phyloP scores from a whole-genome alignment of 768 basidiomycete genomes.

The Butyriboletus loyo region DNA sequence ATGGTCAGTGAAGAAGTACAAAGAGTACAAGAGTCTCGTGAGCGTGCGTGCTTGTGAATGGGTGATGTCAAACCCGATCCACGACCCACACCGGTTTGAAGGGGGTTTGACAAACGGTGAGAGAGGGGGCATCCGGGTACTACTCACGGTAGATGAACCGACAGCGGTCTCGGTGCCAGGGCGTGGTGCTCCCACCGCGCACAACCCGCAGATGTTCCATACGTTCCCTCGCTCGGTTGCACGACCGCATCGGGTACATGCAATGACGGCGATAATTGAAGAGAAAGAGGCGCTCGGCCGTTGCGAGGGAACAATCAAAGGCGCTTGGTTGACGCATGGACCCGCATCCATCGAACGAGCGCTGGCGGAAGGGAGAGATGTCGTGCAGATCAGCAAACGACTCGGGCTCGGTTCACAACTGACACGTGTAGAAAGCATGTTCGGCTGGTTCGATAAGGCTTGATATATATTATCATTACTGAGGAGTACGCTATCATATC shows the following conservation, averaged over 20 bases:
- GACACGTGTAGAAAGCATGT: neutral
- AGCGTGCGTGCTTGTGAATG: neutral
- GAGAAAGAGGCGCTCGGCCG: neutral
- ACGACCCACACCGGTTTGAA: neutral
- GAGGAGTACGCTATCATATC: neutral
- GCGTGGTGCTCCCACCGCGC: neutral
- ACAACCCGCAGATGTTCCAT: neutral
- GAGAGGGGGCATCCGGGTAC: neutral
- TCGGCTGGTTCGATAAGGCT: neutral
- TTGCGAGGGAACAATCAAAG: neutral
- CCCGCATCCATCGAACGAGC: neutral
- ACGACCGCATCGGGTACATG: neutral
- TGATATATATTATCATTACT: neutral
- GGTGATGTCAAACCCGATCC: neutral
- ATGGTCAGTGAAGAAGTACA: neutral
- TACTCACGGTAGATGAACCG: neutral
- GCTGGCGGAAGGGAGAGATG: neutral
- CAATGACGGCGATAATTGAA: neutral
- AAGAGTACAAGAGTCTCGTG: too few relatives aligned
- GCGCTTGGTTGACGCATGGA: neutral
- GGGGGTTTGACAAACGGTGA: neutral
- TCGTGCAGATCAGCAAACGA: neutral
- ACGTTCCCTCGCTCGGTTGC: neutral
- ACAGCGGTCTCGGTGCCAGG: neutral
- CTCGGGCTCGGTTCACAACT: neutral